phyloP scores from a whole-genome alignment of 495 filamentous ascomycete genomes.

The Tuber microsphaerosporum region DNA sequence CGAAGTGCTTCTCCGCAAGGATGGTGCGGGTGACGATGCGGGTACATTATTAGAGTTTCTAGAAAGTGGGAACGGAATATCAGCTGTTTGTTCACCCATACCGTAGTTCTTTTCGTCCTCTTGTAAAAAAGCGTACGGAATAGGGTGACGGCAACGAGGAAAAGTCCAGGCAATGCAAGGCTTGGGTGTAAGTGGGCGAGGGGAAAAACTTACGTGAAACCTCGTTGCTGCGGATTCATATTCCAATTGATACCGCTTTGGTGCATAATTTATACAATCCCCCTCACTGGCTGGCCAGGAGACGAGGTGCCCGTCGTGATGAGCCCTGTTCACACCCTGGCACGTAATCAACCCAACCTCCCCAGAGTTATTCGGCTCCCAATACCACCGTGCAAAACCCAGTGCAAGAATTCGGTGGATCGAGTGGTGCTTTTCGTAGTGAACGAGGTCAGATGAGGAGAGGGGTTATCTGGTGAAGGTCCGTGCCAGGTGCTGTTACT shows the following conservation, averaged over 20 bases:
- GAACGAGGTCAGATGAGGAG: neutral
- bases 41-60: neutral
- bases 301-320: slow-evolving; percentile 17
- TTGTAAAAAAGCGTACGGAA: slow-evolving; percentile 10
- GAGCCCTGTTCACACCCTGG: slow-evolving; percentile 25
- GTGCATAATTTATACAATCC: slow-evolving; percentile 22
- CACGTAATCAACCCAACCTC: slow-evolving; percentile 22
- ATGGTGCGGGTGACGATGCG: slow-evolving; percentile 30
- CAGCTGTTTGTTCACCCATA: slow-evolving; percentile 22
- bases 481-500: slow-evolving; percentile 5
- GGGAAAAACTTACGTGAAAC: slow-evolving; percentile 27
- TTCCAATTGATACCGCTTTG: slow-evolving; percentile 21
- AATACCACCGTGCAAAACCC: neutral
- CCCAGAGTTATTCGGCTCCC: neutral
- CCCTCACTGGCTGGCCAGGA: slow-evolving; percentile 28
- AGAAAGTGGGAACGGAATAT: neutral
- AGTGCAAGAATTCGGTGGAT: slow-evolving; percentile 5
- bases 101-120: slow-evolving; percentile 11
- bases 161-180: slow-evolving; percentile 5
- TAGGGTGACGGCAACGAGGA: neutral
- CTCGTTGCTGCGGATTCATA: slow-evolving; percentile 30
- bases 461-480: neutral
- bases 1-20: slow-evolving; percentile 14
- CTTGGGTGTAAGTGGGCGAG: neutral
- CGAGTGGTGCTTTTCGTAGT: slow-evolving; percentile 3